Conservation (phyloP, 306 rosid genomes). For the Carpinus fangiana region DNA sequence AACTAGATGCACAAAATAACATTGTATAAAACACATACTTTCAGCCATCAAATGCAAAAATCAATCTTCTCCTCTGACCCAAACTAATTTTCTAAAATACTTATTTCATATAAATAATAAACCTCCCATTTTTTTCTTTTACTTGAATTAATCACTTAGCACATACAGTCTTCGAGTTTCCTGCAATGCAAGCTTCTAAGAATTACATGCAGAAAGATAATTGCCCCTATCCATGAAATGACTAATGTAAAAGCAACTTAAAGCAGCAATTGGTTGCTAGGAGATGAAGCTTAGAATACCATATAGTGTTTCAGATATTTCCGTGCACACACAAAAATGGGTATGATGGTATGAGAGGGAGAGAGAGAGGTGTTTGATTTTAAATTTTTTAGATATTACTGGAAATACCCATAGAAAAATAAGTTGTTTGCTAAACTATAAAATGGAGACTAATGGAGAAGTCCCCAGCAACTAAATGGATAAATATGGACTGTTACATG, state of each 20-base stretch:
- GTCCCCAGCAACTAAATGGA: not conserved
- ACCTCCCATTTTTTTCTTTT: not conserved
- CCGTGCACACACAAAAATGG: too few species aligned
- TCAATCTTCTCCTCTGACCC: not conserved
- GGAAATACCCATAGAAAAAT: not conserved
- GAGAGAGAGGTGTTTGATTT: not conserved
- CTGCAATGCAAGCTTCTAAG: not conserved
- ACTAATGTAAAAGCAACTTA: not conserved
- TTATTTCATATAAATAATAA: not conserved
- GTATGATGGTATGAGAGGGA: not conserved
- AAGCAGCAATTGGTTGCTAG: not conserved
- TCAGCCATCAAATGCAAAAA: not conserved
- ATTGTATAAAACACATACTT: not conserved
- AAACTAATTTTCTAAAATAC: not conserved
- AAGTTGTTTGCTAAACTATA: not conserved
- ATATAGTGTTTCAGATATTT: not conserved
- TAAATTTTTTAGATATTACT: not conserved
- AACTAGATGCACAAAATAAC: not conserved
- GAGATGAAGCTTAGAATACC: not conserved
- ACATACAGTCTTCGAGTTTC: not conserved
- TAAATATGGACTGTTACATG: not conserved
- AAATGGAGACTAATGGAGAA: not conserved
- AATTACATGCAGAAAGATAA: not conserved
- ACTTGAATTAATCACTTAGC: not conserved
- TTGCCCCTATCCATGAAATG: not conserved